These are phyloP conservation scores for Acer yangbiense DNA, from an alignment of 345 rosid species.

Conservation along the genomic window DNA sequence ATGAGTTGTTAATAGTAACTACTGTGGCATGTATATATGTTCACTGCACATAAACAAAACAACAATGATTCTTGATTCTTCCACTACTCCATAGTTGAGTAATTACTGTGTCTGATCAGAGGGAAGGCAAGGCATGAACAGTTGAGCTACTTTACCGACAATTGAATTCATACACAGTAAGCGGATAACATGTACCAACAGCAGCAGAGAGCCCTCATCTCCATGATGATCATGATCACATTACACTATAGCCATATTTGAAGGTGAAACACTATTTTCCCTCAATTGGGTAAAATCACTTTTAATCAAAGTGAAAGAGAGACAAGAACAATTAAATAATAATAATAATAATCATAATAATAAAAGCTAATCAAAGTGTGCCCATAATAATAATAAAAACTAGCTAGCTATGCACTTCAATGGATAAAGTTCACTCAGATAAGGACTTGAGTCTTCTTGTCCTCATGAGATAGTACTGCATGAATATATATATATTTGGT, in stretches of 20 bases:
- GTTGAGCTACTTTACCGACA: slow-evolving; percentile 35
- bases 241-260: slow-evolving; percentile 7
- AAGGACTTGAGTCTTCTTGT: neutral
- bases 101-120: neutral
- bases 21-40: neutral
- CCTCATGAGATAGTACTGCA: slow-evolving; percentile 1
- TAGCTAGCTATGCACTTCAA: neutral
- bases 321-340: slow-evolving; percentile 11
- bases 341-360: slow-evolving; percentile 23
- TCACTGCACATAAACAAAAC: neutral
- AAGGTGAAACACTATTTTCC: slow-evolving; percentile 8
- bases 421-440: neutral
- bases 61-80: slow-evolving; percentile 32
- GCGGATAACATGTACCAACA: slow-evolving; percentile 29
- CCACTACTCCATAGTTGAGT: neutral
- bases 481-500: neutral
- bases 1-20: slow-evolving; percentile 13
- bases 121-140: slow-evolving; percentile 8
- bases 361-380: neutral
- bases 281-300: slow-evolving; percentile 13
- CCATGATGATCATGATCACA: slow-evolving; percentile 12
- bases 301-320: slow-evolving; percentile 22
- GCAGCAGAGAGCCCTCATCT: slow-evolving; percentile 16
- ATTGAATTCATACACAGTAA: slow-evolving; percentile 35
- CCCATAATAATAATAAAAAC: neutral